Conservation (phyloP, 805 yeast species). For the Candida dajiaensis region DNA sequence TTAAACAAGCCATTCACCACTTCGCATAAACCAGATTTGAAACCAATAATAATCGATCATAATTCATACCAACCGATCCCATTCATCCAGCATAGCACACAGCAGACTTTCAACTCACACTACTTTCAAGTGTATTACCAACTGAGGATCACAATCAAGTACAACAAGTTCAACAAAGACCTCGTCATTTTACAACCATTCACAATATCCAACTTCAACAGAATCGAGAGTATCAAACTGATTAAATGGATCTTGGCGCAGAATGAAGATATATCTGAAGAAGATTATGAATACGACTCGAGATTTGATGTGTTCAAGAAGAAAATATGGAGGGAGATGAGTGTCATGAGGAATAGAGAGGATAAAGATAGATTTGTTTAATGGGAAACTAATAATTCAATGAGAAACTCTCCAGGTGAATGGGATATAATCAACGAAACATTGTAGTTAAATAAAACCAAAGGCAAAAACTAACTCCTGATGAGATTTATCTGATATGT, state of each 20-base stretch:
- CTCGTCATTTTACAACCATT: slow-evolving; percentile 46
- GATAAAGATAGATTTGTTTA: slow-evolving; percentile 20
- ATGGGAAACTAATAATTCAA: neutral
- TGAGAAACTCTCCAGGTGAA: neutral
- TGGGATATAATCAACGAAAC: too few species aligned
- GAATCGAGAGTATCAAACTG: slow-evolving; percentile 40
- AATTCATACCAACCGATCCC: slow-evolving; percentile 22
- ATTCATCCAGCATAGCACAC: slow-evolving; percentile 39
- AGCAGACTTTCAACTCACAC: slow-evolving; percentile 39
- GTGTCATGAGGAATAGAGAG: slow-evolving; percentile 15
- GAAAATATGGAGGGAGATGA: slow-evolving; percentile 26
- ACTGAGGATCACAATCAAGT: slow-evolving; percentile 33
- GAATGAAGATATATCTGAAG: slow-evolving; percentile 35
- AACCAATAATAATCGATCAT: slow-evolving; percentile 24
- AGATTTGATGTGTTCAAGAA: slow-evolving; percentile 26
- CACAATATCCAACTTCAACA: slow-evolving; percentile 48
- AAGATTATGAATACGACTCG: slow-evolving; percentile 28
- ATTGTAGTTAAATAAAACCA: too few species aligned
- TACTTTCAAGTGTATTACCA: slow-evolving; percentile 49
- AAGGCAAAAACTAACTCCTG: too few species aligned
- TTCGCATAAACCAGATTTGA: slow-evolving; percentile 20
- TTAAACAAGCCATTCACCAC: slow-evolving; percentile 18
- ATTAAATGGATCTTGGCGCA: slow-evolving; percentile 50
- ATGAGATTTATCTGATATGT: too few species aligned
- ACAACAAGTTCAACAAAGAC: slow-evolving; percentile 43